Percentiles rank a stretch among this genome's conserved stretches.
Evolutionary conservation across 139 green algal genomes (phyloP).

Genomic region (Bryopsis sp.): DNA sequence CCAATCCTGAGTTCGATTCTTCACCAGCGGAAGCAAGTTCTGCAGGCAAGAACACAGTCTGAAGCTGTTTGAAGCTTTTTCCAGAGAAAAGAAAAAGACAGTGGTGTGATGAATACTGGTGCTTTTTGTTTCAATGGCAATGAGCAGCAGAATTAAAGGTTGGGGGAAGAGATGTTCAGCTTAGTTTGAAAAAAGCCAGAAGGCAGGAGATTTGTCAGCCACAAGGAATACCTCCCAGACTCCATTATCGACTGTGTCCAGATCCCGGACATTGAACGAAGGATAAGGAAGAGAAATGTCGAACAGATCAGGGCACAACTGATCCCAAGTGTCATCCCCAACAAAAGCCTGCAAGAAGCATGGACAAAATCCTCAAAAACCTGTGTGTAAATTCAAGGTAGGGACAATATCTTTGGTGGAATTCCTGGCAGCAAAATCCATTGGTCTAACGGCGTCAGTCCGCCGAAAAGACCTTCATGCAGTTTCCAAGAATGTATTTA

Average conservation of each 20-base stretch:
- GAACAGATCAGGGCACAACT: conserved; percentile 63
- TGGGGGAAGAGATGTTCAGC: no score
- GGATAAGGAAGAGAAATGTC: conserved; percentile 57
- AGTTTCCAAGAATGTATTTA: no score
- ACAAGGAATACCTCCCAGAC: conserved; percentile 55
- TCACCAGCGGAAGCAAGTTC: conserved; percentile 35
- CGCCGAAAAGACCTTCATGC: no score
- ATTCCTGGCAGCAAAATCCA: neutral
- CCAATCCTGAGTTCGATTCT: conserved; percentile 44
- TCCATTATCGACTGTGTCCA: conserved; percentile 91
- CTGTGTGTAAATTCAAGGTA: neutral
- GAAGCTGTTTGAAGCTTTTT: conserved; percentile 8
- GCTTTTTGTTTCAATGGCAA: no score
- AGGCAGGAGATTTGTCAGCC: no score
- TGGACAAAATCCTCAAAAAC: conserved; percentile 11
- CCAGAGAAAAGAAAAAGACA: neutral
- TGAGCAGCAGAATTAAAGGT: no score
- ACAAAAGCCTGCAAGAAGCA: conserved; percentile 37
- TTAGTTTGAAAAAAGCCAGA: no score
- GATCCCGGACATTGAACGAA: conserved; percentile 88
- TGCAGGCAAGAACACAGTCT: conserved; percentile 6
- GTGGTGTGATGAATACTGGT: conserved; percentile 15
- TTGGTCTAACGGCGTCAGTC: neutral
- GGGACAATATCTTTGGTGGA: no score
- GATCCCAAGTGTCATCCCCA: conserved; percentile 89